phyloP scores from a whole-genome alignment of 106 monocot species.

The Dioscorea zingiberensis region DNA sequence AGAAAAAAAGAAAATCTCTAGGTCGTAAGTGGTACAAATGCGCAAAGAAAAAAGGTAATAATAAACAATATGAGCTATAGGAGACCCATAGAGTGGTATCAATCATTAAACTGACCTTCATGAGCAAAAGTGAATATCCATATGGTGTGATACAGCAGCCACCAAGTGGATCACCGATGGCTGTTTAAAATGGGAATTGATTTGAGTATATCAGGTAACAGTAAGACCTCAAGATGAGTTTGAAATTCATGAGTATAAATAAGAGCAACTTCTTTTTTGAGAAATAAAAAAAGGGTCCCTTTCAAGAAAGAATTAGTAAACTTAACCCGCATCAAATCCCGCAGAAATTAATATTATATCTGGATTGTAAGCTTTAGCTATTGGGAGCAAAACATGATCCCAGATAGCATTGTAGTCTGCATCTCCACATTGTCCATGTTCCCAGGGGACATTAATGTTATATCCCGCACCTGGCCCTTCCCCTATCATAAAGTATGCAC shows the following conservation, averaged over 20 bases:
- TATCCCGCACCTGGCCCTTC: slow-evolving; percentile 77
- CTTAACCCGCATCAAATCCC: slow-evolving; percentile 94
- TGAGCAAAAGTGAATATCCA: slow-evolving; percentile 83
- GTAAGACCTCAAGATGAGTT: too few species aligned
- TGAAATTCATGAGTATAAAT: too few species aligned
- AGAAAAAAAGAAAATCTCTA: too few species aligned
- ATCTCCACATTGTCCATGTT: slow-evolving; percentile 88
- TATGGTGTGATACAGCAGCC: slow-evolving; percentile 75
- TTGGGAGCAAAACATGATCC: slow-evolving; percentile 90
- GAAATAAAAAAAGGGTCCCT: too few species aligned
- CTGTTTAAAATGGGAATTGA: slow-evolving; percentile 27
- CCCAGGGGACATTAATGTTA: slow-evolving; percentile 98
- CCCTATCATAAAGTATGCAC: slow-evolving; percentile 71
- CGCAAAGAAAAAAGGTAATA: too few species aligned
- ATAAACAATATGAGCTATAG: too few species aligned
- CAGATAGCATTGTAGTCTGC: slow-evolving; percentile 88
- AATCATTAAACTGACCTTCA: slow-evolving; percentile 41
- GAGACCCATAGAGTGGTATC: too few species aligned
- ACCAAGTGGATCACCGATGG: slow-evolving; percentile 88
- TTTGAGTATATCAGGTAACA: too few species aligned
- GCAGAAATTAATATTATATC: slow-evolving; percentile 88
- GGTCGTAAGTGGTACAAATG: too few species aligned
- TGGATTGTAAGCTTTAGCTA: slow-evolving; percentile 71
- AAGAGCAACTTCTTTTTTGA: too few species aligned
- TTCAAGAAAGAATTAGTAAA: background rate